These are phyloP conservation scores for Acacia confusa DNA, from an alignment of 306 rosid genomes.

Conservation along the genomic window DNA sequence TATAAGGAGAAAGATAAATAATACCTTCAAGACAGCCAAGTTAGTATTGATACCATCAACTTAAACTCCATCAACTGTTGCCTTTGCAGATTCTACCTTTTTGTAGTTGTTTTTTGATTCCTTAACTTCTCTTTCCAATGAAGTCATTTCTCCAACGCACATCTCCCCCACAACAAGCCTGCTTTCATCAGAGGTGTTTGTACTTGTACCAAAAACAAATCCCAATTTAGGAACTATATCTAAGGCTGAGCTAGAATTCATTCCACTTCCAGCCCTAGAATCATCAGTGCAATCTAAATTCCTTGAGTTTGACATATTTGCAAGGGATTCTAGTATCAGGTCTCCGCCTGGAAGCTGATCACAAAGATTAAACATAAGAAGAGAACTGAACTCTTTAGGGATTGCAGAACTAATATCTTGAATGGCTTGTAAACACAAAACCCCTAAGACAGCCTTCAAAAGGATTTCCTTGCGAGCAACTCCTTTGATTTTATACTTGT, in stretches of 20 bases:
- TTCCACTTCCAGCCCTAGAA: conserved; percentile 55
- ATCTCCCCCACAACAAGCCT: conserved; percentile 86
- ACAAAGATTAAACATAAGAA: conserved; percentile 88
- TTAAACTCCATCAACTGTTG: conserved; percentile 89
- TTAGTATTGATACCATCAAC: conserved; percentile 93
- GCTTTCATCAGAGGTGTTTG: conserved; percentile 48
- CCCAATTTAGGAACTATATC: conserved; percentile 81
- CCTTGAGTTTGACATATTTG: conserved; percentile 56
- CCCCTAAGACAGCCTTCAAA: conserved; percentile 90
- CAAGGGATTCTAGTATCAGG: conserved; percentile 87
- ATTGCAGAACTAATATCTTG: conserved; percentile 60
- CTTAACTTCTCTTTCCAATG: conserved; percentile 75
- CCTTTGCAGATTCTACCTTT: conserved; percentile 84
- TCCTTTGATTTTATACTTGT: conserved; percentile 62
- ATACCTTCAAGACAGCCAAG: conserved; percentile 95
- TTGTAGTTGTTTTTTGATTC: conserved; percentile 76
- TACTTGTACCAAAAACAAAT: conserved; percentile 67
- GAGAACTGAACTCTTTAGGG: conserved; percentile 52
- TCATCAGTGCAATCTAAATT: conserved; percentile 48
- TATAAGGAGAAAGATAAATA: conserved; percentile 2
- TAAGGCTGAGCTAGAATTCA: conserved; percentile 75
- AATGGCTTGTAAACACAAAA: conserved; percentile 82
- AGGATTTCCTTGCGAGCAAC: conserved; percentile 69
- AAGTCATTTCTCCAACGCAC: conserved; percentile 81
- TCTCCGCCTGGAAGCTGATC: conserved; percentile 99